Evolutionary conservation across 2,329 filamentous ascomycete species (phyloP), one percentile per base, ranked within the genome.

Genomic region (Aspergillus clavatus): DNA sequence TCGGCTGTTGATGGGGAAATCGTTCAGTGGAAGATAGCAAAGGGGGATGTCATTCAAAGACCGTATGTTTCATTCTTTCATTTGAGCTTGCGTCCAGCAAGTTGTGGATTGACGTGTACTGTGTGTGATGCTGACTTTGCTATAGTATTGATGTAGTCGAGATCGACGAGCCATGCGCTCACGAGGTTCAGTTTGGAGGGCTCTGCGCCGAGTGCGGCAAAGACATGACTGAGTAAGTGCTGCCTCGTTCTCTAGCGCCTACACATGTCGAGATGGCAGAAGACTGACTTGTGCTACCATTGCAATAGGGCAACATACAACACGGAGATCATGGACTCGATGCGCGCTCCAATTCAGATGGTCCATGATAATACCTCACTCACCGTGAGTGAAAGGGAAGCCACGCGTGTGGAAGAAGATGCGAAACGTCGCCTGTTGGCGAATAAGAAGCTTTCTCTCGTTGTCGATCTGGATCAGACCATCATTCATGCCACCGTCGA

Each of bases 401-500:
- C 93, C 11, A 81, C 81, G 39, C 83, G 82, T 54, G 84, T 87
- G 46, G 91, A 97, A 68, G 83, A 90, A 62, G 86, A 95, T 57
- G 80, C 89, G 11, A 95, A 96, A 72, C 80, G 83, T 49, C 83
- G 91, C 16, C 75, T 98, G 33, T 74, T 98, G 35, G 78, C 83
- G 47, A 81, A 86, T 50, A 82, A 86, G 56, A 95, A 95, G 71
- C 78, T 98, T 36, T 95, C 87, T 37, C 77, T 98, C 36, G 93
- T 98, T 21, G 93, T 98, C 57, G 93, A 98, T 75, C 76, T 98
- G 43, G 93, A 98, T 65, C 91, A 97, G 73, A 98, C 93, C 46
- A 93, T 98, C 60, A 98, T 98, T 55, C 93, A 98, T 67, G 93
- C 93, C 21, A 95, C 89, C 51, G 94, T 97, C 60, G 93, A 98